Conservation (phyloP, 352 stramenopile species). For the Elongisporangium senticosum region DNA sequence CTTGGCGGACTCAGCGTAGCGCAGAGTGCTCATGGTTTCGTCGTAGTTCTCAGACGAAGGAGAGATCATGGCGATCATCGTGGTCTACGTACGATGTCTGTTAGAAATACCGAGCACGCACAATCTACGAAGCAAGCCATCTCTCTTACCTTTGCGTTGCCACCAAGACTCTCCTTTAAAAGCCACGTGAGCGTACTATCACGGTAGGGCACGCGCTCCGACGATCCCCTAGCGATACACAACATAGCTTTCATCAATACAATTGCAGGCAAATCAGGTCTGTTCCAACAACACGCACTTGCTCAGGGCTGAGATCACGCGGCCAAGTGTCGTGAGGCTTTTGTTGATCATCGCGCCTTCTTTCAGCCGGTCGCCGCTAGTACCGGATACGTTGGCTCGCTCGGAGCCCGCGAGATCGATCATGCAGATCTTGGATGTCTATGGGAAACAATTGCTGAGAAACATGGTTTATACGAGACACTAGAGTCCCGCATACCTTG, state of each 20-base stretch:
- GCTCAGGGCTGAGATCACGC: constrained; percentile 83
- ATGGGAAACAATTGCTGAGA: background rate
- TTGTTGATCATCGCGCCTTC: constrained; percentile 92
- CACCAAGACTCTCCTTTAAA: constrained; percentile 78
- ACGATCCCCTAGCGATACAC: constrained; percentile 19
- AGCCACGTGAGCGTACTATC: constrained; percentile 86
- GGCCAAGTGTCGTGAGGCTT: constrained; percentile 84
- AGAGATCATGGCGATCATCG: constrained; percentile 85
- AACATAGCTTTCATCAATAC: background rate
- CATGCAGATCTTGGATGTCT: constrained; percentile 85
- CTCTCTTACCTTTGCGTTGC: constrained; percentile 60
- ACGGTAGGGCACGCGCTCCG: constrained; percentile 75
- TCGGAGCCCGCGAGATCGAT: constrained; percentile 84
- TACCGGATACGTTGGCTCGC: constrained; percentile 71
- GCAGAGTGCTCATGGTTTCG: constrained; percentile 81
- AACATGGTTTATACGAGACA: background rate
- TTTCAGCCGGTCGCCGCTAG: constrained; percentile 84
- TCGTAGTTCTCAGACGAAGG: constrained; percentile 79
- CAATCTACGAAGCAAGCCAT: background rate
- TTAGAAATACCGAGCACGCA: background rate
- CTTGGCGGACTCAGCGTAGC: constrained; percentile 81
- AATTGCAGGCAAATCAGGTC: background rate
- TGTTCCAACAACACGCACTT: constrained; percentile 27
- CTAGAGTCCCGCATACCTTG: constrained; percentile 31
- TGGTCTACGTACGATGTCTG: constrained; percentile 34